Conservation (phyloP, 2,329 filamentous ascomycete species). For the Escovopsis sp. region DNA sequence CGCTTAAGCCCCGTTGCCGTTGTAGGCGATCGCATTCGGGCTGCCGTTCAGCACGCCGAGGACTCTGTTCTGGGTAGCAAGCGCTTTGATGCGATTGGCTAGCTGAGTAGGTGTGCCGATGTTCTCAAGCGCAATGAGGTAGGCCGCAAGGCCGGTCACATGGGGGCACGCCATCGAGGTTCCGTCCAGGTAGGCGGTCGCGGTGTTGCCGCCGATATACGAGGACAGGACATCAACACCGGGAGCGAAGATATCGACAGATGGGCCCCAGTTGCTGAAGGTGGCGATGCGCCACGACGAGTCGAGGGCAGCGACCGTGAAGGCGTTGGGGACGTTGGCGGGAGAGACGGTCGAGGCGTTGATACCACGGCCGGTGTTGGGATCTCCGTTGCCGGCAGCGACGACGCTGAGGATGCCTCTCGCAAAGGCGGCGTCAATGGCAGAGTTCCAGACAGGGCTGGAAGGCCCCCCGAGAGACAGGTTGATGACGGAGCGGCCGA, state of each 20-base stretch:
- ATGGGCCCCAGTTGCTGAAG: constrained; percentile 35
- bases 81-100: constrained; percentile 23
- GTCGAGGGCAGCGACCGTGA: constrained; percentile 39
- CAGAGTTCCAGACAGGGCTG: constrained; percentile 38
- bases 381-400: constrained; percentile 34
- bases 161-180: constrained; percentile 51
- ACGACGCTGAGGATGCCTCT: constrained; percentile 37
- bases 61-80: constrained; percentile 26
- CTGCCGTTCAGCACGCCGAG: constrained; percentile 19
- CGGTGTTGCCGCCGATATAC: constrained; percentile 26
- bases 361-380: constrained; percentile 17
- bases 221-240: constrained; percentile 31
- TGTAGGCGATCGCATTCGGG: constrained; percentile 33
- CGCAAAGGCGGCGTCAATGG: constrained; percentile 30
- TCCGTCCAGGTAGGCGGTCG: constrained; percentile 35
- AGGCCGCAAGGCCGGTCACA: constrained; percentile 44
- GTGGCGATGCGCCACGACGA: constrained; percentile 21
- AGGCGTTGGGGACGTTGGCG: constrained; percentile 30
- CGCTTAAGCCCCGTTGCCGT: constrained; percentile 16
- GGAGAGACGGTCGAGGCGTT: constrained; percentile 25
- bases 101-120: constrained; percentile 26
- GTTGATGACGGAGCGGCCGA: constrained; percentile 32
- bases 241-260: constrained; percentile 37
- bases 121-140: constrained; percentile 32
- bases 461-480: constrained; percentile 36